Evolutionary conservation across 2,329 filamentous ascomycete genomes (phyloP), one percentile per base, ranked within the genome.

Genomic region (Botrytis cinerea): DNA sequence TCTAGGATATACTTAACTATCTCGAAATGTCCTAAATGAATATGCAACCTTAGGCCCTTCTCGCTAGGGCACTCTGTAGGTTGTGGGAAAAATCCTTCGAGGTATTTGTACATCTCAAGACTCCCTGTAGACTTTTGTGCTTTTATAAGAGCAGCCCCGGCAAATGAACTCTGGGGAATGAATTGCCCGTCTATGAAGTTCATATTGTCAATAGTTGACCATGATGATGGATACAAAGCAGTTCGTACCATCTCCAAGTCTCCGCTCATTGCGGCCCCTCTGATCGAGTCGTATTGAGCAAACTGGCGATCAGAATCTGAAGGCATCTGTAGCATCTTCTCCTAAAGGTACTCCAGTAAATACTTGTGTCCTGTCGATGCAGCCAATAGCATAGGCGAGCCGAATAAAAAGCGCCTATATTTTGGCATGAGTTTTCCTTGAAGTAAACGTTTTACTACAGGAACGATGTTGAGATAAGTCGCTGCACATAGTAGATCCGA

Each of bases 211-310:
- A 61, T 12, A 16, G 22, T 51, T 22, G 67, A 28, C 3, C 73
- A 64, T 43, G 75, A 75, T 28, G 73, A 73, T 22, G 73, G 71
- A 45, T 73, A 76, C n/a, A 73, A 25, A 4, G 75, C 71, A 38
- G 73, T 48, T 18, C 51, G 51, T 43, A 75, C 20, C 14, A 75
- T 72, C 2, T 63, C 48, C 38, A 73, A 71, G 67, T 76, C 74
- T 71, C 66, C 72, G 25, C n/a, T 20, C 7, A 62, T 73, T 6
- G 48, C 64, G 6, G 74, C 74, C 28, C 2, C 3, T 35, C 14
- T 8, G 10, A 66, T 2, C 8, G 38, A 32, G 61, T 64, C 1
- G 8, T 60, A 20, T 67, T 51, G 10, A 1, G 28, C 46, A 22
- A 48, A 22, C 10, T 59, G 6, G 32, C 25, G 35, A 12, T 18